Conservation (phyloP, 2,329 filamentous ascomycete species). For the Aspergillus brunneoviolaceus region DNA sequence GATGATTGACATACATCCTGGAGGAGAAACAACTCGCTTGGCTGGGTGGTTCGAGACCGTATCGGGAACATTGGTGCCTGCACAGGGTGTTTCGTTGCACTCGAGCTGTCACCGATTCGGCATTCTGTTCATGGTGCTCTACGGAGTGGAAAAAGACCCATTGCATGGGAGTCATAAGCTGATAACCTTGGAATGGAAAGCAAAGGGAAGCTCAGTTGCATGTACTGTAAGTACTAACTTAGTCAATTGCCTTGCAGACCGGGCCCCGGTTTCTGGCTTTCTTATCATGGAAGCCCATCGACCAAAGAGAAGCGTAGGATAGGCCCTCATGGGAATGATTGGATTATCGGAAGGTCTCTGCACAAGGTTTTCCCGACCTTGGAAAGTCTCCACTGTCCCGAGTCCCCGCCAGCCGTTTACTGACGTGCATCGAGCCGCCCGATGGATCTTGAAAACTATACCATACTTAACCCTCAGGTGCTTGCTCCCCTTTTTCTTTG, state of each 20-base stretch:
- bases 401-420: neutral
- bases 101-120: too few relatives aligned
- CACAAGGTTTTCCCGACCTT: neutral
- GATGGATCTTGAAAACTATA: neutral
- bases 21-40: neutral
- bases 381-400: neutral
- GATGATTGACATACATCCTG: neutral
- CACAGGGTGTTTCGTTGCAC: too few relatives aligned
- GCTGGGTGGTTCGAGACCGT: too few relatives aligned
- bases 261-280: neutral
- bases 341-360: neutral
- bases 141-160: too few relatives aligned
- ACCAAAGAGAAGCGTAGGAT: slow-evolving; percentile 2
- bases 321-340: neutral
- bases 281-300: neutral
- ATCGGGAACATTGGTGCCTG: too few relatives aligned
- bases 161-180: too few relatives aligned
- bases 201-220: too few relatives aligned
- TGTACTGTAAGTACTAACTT: too few relatives aligned
- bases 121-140: too few relatives aligned
- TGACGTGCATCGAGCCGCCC: slow-evolving; percentile 12
- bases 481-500: neutral
- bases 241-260: too few relatives aligned
- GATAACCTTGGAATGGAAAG: too few relatives aligned
- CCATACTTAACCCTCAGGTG: neutral